These are phyloP conservation scores for Lippia alba DNA, from an alignment of 305 asterid genomes.

Conservation along the genomic window DNA sequence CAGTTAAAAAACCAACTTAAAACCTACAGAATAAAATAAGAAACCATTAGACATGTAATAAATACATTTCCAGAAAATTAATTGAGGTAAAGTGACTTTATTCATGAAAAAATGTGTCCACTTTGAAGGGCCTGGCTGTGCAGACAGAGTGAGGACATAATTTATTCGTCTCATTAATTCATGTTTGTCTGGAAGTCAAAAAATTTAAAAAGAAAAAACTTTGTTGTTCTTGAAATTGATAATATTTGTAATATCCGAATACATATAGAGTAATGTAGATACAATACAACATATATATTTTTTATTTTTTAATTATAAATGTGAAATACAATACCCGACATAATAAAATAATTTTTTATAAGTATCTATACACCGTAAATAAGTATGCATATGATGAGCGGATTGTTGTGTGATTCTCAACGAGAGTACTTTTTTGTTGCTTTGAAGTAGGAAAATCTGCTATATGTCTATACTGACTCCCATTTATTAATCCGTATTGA, in stretches of 20 bases:
- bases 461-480: background rate
- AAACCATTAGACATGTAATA: background rate
- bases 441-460: conserved; percentile 4
- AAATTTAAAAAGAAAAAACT: no score
- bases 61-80: background rate
- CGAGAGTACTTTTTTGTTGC: background rate
- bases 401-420: background rate
- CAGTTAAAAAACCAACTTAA: no score
- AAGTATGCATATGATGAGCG: background rate
- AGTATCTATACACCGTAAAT: no score
- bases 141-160: background rate
- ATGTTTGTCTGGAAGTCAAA: no score
- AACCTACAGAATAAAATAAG: no score
- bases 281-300: no score
- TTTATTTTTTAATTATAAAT: no score
- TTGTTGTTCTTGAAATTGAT: background rate
- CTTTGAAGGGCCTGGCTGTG: background rate
- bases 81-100: background rate
- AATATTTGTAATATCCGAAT: no score
- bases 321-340: no score
- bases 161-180: background rate
- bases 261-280: no score
- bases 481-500: background rate
- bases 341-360: no score
- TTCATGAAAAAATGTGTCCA: background rate